Base-by-base conservation (phyloP, 306 rosid genomes). In the Hippophae gyantsensis region DNA sequence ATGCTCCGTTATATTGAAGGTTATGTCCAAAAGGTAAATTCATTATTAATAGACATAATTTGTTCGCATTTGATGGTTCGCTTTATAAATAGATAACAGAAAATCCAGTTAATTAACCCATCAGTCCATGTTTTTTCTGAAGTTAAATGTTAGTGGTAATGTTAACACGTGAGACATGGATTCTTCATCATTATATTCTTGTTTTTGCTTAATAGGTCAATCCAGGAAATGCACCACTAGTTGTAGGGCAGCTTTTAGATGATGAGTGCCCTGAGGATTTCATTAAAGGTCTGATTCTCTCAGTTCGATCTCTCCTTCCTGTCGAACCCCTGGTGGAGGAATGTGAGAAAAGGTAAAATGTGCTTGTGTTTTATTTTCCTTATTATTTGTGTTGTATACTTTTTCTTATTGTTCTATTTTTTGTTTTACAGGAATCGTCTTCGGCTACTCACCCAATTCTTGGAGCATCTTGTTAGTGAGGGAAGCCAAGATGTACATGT, bases 401-500 rank as follows among this genome's bases (percentile, higher is more conserved):
- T 74, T 7, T 69, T 32, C 53, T 64, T 45, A 53, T 7, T 13
- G 56, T 73, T 58, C 43, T 61, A 62, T 58, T 62, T 62, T 48
- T 63, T 18, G 65, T 74, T 70, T 18, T 69, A 42, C 81, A 93
- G 99, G 82, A 93, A 93, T 59, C 95, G 97, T 40, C 92, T 93
- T 73, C 87, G 95, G 46, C 65, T 93, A 68, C 99, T 93, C 60
- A 82, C 89, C 41, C 97, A 93, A 69, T 93, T 93, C 74, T 75
- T 93, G 79, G 99, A 93, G 80, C 97, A 93, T 88, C 94, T 93
- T 23, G 99, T 88, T 80, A 86, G 95, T 40, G 99, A 93, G 70
- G 99, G 99, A 77, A 93, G 99, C 86, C 99, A 88, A 76, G 99
- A 93, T 69, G 95, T 88, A 55, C 99, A 88, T 79, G 97, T 93